Evolutionary conservation across 345 rosid species (phyloP), one percentile per base, ranked within the genome.

Genomic region (Lepidium sativum): DNA sequence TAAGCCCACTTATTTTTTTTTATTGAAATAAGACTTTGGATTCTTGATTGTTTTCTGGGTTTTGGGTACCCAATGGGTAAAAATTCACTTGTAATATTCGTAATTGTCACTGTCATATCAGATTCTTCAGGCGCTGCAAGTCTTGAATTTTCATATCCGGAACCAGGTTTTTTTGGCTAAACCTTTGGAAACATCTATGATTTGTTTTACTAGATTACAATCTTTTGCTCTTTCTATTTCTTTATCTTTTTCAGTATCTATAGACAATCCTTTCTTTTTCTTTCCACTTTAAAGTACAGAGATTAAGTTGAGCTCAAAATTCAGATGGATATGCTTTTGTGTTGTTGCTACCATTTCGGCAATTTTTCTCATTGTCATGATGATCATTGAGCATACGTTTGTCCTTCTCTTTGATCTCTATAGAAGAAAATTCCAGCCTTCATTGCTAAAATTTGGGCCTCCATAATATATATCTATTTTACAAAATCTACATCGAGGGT

Each of bases 291-390:
- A 66, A 83, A 64, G 69, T 75, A 78, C 95, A 85, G 97, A 79
- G 69, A 51, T 77, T 70, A 76, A 81, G 72, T 68, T 79, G 61
- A 58, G 72, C 61, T 75, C 90, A 58, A 88, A 76, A 78, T 77
- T 82, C 43, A 86, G 95, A 79, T 96, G 99, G 70, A 69, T 88
- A 45, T 79, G 87, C 71, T 94, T 94, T 61, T 90, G 83, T 66
- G 72, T 76, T 37, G 78, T 81, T 60, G 80, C 96, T 63, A 82
- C 77, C 37, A 23, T 80, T 42, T 76, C 82, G 4, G 99, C 92
- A 70, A 74, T 77, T 67, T 65, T 80, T 61, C 79, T 91, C 54
- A 65, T 91, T 67, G 84, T 75, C 76, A 65, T 45, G 17, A 90
- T 94, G 96, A 54, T 88, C 7, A 68, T 74, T 47, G 85, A 75